Conservation (phyloP, 805 yeast species). For the Wickerhamiella galacta region DNA sequence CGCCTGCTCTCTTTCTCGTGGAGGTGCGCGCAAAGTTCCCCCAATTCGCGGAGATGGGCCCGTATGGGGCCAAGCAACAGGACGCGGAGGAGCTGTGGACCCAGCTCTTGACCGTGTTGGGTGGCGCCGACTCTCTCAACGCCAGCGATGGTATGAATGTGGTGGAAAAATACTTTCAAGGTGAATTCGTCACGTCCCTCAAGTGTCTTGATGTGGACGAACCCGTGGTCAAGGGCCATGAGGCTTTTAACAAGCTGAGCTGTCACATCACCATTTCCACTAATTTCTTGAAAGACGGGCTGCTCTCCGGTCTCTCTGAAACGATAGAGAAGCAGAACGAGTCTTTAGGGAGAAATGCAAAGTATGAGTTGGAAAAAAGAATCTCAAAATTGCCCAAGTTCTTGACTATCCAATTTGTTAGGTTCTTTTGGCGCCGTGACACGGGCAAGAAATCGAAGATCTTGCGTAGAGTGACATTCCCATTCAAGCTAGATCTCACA, state of each 20-base stretch:
- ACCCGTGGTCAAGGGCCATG: constrained; percentile 29
- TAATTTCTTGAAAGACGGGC: constrained; percentile 77
- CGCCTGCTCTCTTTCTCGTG: constrained; percentile 50
- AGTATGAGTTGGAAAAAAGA: constrained; percentile 38
- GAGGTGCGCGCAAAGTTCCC: constrained; percentile 48
- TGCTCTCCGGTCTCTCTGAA: constrained; percentile 58
- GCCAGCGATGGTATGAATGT: neutral
- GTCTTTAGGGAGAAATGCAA: constrained; percentile 52
- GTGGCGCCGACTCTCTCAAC: constrained; percentile 10
- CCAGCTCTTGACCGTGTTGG: constrained; percentile 43
- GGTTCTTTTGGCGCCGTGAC: constrained; percentile 93
- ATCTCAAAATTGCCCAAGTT: constrained; percentile 73
- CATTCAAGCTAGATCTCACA: constrained; percentile 76
- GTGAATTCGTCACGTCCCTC: constrained; percentile 45
- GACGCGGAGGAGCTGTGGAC: constrained; percentile 96
- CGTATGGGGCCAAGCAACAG: constrained; percentile 69
- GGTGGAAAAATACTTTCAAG: constrained; percentile 38
- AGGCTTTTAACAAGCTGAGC: constrained; percentile 53
- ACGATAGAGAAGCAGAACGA: constrained; percentile 61
- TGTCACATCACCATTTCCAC: constrained; percentile 81
- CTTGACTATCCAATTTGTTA: constrained; percentile 77
- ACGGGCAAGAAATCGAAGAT: constrained; percentile 84
- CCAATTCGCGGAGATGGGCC: constrained; percentile 66
- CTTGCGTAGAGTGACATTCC: constrained; percentile 85
- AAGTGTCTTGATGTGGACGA: constrained; percentile 37